phyloP scores from a whole-genome alignment of 1,284 basidiomycete genomes.

The Leccinum subatratum region DNA sequence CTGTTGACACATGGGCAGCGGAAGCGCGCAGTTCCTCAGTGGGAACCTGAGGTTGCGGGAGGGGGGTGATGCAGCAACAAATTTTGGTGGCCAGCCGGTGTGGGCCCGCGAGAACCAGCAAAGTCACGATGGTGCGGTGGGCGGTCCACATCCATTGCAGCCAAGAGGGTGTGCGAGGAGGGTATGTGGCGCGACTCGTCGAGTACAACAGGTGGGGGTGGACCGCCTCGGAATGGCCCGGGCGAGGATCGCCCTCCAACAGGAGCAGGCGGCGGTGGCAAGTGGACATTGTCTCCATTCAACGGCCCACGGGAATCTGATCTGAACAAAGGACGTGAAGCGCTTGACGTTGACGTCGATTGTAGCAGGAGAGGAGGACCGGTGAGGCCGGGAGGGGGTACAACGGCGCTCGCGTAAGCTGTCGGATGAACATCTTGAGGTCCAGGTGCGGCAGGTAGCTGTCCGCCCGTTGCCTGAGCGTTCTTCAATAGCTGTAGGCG shows the following conservation, averaged over 20 bases:
- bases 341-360: constrained; percentile 36
- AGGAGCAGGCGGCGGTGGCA: constrained; percentile 56
- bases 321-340: constrained; percentile 52
- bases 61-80: constrained; percentile 62
- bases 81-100: constrained; percentile 47
- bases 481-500: constrained; percentile 74
- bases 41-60: constrained; percentile 48
- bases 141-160: constrained; percentile 81
- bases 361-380: constrained; percentile 63
- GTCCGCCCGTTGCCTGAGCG: constrained; percentile 75
- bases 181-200: constrained; percentile 63
- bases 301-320: constrained; percentile 58
- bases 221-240: constrained; percentile 70
- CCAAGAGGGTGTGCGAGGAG: constrained; percentile 62
- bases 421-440: constrained; percentile 95
- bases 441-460: constrained; percentile 76
- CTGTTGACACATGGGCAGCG: constrained; percentile 32
- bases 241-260: constrained; percentile 49
- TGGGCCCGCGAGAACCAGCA: constrained; percentile 43
- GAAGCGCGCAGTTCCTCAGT: constrained; percentile 48
- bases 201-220: constrained; percentile 71
- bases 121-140: constrained; percentile 54
- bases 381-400: constrained; percentile 58
- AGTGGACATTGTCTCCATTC: constrained; percentile 48
- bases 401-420: constrained; percentile 75